These are phyloP conservation scores for Scolecobasidium constrictum DNA, from an alignment of 2,329 filamentous ascomycete genomes.

Conservation along the genomic window DNA sequence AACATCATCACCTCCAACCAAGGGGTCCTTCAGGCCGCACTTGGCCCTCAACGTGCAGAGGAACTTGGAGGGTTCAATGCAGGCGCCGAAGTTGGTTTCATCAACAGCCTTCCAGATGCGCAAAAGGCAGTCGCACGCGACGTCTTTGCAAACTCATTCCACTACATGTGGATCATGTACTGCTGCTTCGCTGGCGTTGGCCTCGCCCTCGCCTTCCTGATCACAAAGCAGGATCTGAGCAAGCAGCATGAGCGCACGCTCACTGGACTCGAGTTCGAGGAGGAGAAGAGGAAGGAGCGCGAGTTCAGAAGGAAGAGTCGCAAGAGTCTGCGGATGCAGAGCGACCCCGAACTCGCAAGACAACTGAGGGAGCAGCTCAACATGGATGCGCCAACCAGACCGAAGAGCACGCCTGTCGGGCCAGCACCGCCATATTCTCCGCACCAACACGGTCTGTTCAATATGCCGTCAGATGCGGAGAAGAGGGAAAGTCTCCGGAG, in stretches of 20 bases:
- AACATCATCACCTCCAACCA: slow-evolving; percentile 51
- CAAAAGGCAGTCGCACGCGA: slow-evolving; percentile 25
- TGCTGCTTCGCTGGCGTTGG: slow-evolving; percentile 20
- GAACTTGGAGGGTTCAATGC: slow-evolving; percentile 44
- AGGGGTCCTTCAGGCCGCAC: slow-evolving; percentile 30
- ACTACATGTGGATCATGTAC: slow-evolving; percentile 31
- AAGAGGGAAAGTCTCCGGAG: too few species aligned
- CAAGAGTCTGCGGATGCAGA: background rate
- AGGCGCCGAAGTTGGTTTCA: slow-evolving; percentile 42
- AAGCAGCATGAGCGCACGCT: slow-evolving; percentile 26
- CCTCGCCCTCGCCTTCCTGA: slow-evolving; percentile 20
- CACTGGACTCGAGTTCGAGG: slow-evolving; percentile 26
- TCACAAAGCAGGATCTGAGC: slow-evolving; percentile 23
- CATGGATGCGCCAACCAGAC: too few species aligned
- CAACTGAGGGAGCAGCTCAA: too few species aligned
- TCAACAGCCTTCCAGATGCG: slow-evolving; percentile 34
- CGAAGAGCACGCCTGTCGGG: too few species aligned
- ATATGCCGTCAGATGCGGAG: too few species aligned
- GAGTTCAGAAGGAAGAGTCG: slow-evolving; percentile 3
- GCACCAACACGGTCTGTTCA: too few species aligned
- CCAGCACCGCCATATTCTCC: too few species aligned
- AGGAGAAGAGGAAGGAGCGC: slow-evolving; percentile 8
- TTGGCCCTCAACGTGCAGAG: slow-evolving; percentile 37
- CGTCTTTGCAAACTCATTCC: slow-evolving; percentile 24
- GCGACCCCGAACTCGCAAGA: too few species aligned